Evolutionary conservation across 179 eudicot genomes (phyloP), one percentile per base, ranked within the genome.

Genomic region (Drosera spatulata): DNA sequence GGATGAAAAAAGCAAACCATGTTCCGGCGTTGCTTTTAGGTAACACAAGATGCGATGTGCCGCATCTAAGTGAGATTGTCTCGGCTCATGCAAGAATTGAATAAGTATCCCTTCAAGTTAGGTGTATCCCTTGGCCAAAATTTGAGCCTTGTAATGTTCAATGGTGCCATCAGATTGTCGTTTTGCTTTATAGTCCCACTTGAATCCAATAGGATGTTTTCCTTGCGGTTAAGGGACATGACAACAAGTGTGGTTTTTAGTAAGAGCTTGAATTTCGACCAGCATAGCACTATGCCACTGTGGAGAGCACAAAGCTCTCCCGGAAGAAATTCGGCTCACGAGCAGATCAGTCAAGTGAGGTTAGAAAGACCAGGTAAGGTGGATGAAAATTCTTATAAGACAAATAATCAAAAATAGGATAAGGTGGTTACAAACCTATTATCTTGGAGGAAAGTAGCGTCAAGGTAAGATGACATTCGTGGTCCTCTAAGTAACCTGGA

Each of bases 41-140:
- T 50, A 52, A 7, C 55, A 14, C 48, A 61, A 6, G 2, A 61
- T 56, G 9, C 45, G 43, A 0, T 50, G 46, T 15, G 57, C 49
- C 5, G 58, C 65, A 2, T 61, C 33, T 48, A 51, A 39, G 41
- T 51, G 57, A 2, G 56, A 39, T 41, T 61, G 2, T 12, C 65
- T 61, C 5, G 57, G 47, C 6, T n/a, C 2, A 41, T 5, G 4
- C 2, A 52, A 6, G 51, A 39, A 61, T 4, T 40, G 58, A n/a
- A 44, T 50, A 3, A 61, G 8, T 14, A 41, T n/a, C 4, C 49
- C 50, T 54, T 54, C 57, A 54, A 54, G 39, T 33, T 54, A 5
- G 4, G 39, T 33, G 37, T 9, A 54, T 3, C 57, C 57, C 15
- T 54, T 54, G 4, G 57, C 57, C 10, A 54, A 37, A 37, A 54